Conservation (phyloP, 1,284 basidiomycete species). For the Pseudozyma pruni region DNA sequence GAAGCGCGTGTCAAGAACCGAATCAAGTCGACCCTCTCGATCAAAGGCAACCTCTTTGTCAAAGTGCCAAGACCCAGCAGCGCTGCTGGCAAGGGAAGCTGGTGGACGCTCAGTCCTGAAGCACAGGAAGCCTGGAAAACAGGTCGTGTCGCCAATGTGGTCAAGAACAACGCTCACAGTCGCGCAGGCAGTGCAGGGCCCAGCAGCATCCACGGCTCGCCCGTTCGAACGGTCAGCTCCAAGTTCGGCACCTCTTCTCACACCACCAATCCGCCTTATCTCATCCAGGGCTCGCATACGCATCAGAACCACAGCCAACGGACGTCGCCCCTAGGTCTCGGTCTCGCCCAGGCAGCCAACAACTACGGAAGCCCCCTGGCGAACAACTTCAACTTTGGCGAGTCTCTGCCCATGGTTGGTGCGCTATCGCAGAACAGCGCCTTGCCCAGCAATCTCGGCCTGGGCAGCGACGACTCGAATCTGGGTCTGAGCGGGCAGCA, state of each 20-base stretch:
- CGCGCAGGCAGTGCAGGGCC: constrained; percentile 49
- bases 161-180: constrained; percentile 56
- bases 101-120: constrained; percentile 65
- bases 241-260: constrained; percentile 45
- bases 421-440: constrained; percentile 18
- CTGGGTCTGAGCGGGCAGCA: constrained; percentile 12
- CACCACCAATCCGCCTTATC: constrained; percentile 44
- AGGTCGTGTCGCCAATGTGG: constrained; percentile 58
- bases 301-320: constrained; percentile 51
- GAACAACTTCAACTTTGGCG: constrained; percentile 47
- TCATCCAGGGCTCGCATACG: constrained; percentile 39
- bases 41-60: constrained; percentile 65
- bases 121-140: constrained; percentile 63
- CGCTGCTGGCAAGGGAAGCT: constrained; percentile 63
- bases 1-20: constrained; percentile 66
- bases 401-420: constrained; percentile 22
- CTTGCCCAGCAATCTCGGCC: constrained; percentile 31
- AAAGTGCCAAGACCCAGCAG: constrained; percentile 63
- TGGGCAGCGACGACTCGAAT: constrained; percentile 17
- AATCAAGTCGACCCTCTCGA: constrained; percentile 67
- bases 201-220: constrained; percentile 54
- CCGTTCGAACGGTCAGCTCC: constrained; percentile 48
- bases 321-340: constrained; percentile 44
- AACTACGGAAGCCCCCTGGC: constrained; percentile 36
- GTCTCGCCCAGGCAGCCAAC: constrained; percentile 29